Percentiles rank a stretch among this genome's conserved stretches.
Conservation (phyloP, 2,329 filamentous ascomycete species). For the Neofusicoccum laricinum region DNA sequence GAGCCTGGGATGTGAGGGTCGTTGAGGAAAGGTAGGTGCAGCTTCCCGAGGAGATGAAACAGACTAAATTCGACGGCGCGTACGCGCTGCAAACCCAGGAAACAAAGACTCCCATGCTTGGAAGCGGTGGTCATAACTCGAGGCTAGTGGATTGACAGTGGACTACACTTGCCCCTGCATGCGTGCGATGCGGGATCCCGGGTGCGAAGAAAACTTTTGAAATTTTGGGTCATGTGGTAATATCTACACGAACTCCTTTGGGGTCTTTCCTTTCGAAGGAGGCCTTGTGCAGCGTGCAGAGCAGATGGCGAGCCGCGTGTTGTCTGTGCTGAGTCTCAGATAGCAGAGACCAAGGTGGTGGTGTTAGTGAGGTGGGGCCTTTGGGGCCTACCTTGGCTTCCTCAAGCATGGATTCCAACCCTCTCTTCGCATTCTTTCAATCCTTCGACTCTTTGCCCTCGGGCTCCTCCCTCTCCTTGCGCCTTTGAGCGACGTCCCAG, state of each 20-base stretch:
- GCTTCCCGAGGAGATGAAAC: neutral
- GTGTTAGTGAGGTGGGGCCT: neutral
- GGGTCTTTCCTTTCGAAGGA: neutral
- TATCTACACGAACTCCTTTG: neutral
- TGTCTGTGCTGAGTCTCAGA: neutral
- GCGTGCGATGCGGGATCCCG: neutral
- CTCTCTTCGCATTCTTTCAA: neutral
- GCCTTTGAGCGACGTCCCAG: slow-evolving; percentile 94
- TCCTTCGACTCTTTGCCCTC: slow-evolving; percentile 33
- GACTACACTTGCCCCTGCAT: no score
- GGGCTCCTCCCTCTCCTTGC: slow-evolving; percentile 74
- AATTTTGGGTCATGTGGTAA: neutral
- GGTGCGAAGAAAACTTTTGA: no score
- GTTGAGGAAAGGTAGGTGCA: neutral
- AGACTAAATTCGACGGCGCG: no score
- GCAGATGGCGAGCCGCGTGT: neutral
- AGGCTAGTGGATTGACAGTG: no score
- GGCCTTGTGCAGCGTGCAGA: neutral
- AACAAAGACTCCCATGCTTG: no score
- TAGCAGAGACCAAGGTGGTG: neutral
- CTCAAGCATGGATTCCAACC: neutral
- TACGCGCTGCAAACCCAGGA: neutral
- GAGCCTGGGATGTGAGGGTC: neutral
- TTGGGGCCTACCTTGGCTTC: neutral
- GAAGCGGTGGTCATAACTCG: neutral